phyloP scores from a whole-genome alignment of 75 land plant species.

The Cupressus sempervirens region DNA sequence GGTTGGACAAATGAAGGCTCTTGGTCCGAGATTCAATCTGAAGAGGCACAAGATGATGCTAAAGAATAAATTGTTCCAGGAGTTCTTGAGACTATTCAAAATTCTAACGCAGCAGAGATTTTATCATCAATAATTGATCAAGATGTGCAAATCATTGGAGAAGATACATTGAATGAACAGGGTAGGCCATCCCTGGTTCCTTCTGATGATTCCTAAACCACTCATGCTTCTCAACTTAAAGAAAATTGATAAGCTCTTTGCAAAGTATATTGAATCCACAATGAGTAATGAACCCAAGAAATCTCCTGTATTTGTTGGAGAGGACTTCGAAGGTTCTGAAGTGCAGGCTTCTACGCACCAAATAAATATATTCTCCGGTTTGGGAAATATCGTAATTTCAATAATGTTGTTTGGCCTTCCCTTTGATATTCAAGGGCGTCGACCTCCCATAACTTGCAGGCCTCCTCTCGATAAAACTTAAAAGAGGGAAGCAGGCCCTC shows the following conservation, averaged over 20 bases:
- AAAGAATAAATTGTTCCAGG: background rate
- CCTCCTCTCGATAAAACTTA: too few species aligned
- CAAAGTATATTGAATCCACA: background rate
- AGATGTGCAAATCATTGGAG: slow-evolving; percentile 2
- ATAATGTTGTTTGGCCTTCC: too few species aligned
- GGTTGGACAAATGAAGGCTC: background rate
- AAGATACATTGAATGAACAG: background rate
- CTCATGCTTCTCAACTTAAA: background rate
- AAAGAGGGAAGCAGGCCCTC: too few species aligned
- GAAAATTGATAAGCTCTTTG: too few species aligned
- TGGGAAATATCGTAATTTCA: too few species aligned
- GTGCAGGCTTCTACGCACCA: background rate
- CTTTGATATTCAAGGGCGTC: too few species aligned
- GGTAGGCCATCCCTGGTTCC: background rate
- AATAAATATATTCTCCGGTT: too few species aligned
- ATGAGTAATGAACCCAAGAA: background rate
- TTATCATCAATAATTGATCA: background rate
- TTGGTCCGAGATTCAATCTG: background rate
- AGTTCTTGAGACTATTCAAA: background rate
- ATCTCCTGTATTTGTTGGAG: background rate
- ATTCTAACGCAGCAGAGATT: background rate
- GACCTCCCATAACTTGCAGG: too few species aligned
- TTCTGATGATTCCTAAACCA: background rate
- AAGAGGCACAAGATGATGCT: background rate
- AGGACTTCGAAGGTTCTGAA: background rate